Evolutionary conservation across 371 early-diverging fungal species (phyloP).

Genomic region (Quaeritorhiza haematococci): DNA sequence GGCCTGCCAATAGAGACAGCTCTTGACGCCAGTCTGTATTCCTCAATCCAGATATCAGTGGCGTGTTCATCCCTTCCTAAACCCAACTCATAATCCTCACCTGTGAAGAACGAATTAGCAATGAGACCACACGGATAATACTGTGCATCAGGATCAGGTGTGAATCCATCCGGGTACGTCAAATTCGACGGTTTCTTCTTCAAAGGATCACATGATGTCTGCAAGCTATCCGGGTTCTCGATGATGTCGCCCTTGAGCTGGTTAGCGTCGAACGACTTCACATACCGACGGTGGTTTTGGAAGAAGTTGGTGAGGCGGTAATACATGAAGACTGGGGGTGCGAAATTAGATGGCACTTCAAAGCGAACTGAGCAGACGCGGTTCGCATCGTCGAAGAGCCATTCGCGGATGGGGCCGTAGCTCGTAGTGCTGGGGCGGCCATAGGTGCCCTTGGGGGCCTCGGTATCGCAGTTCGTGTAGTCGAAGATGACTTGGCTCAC

Average conservation of each 20-base stretch:
- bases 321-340: constrained; percentile 83
- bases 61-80: no score
- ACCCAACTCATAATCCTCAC: no score
- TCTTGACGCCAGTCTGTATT: no score
- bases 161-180: no score
- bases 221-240: constrained; percentile 24
- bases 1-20: no score
- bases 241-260: constrained; percentile 75
- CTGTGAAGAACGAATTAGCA: constrained; percentile 95
- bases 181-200: no score
- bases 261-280: constrained; percentile 77
- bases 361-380: constrained; percentile 72
- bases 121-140: constrained; percentile 98
- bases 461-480: constrained; percentile 75
- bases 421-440: constrained; percentile 10
- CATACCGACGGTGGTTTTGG: constrained; percentile 96
- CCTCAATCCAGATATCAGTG: no score
- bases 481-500: constrained; percentile 82
- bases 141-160: constrained; percentile 21
- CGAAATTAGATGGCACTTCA: constrained; percentile 59
- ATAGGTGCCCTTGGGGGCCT: constrained; percentile 16
- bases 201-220: constrained; percentile 50
- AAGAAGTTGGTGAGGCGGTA: constrained; percentile 95
- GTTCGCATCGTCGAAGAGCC: constrained; percentile 34
- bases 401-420: constrained; percentile 32